Conservation (phyloP, 768 basidiomycete genomes). For the Panellus pusillus region DNA sequence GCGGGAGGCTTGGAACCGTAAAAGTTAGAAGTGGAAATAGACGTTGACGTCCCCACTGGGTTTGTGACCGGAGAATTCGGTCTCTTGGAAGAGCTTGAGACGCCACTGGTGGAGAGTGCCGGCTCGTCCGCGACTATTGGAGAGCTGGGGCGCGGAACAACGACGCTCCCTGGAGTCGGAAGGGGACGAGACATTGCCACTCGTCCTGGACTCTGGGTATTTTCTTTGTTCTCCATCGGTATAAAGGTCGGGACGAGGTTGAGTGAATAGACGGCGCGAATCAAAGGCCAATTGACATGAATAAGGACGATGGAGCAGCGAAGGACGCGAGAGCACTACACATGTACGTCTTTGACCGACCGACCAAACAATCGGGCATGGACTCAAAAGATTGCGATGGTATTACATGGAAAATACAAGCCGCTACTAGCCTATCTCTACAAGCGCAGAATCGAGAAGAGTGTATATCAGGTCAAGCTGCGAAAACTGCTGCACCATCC, state of each 20-base stretch:
- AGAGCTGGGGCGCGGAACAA: conserved; percentile 40
- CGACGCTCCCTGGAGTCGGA: conserved; percentile 43
- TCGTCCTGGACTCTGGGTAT: conserved; percentile 34
- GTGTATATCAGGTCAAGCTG: conserved; percentile 69
- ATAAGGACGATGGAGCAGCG: background rate
- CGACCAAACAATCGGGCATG: too few relatives aligned
- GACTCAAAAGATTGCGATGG: background rate
- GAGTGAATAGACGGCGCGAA: background rate
- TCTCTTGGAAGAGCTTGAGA: conserved; percentile 8
- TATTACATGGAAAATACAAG: background rate
- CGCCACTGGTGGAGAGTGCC: conserved; percentile 10
- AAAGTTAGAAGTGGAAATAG: conserved; percentile 23
- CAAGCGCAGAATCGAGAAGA: conserved; percentile 39
- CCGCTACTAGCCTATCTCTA: background rate
- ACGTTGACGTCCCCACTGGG: conserved; percentile 6
- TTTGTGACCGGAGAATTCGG: background rate
- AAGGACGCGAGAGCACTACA: background rate
- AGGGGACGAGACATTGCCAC: conserved; percentile 34
- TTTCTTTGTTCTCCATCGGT: conserved; percentile 50
- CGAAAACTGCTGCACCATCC: conserved; percentile 77
- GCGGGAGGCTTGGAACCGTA: conserved; percentile 42
- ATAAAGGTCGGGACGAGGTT: too few relatives aligned
- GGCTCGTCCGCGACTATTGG: conserved; percentile 30
- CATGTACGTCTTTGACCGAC: background rate
- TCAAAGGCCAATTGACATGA: conserved; percentile 9